Percentiles rank a stretch among this genome's conserved stretches.
phyloP scores from a whole-genome alignment of 768 basidiomycete genomes.

The Tricholomella constricta region DNA sequence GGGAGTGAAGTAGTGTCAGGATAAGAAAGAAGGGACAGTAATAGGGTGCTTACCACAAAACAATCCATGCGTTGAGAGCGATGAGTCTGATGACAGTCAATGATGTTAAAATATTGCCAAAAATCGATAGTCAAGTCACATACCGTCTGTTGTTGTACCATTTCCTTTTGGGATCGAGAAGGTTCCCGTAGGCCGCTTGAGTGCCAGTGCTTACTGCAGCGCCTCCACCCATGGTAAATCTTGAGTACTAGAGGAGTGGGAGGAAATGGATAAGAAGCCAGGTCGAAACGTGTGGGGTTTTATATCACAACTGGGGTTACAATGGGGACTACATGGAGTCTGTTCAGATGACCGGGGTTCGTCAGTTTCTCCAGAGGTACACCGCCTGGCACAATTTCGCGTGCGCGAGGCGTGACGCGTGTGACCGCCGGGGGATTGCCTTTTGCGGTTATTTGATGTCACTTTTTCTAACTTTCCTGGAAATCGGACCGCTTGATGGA shows the following conservation, averaged over 20 bases:
- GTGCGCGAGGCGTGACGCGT: not conserved
- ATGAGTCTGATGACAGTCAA: constrained; percentile 47
- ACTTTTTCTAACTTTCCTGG: constrained; percentile 1
- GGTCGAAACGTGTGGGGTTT: constrained; percentile 28
- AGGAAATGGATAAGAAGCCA: constrained; percentile 33
- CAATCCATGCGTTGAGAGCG: constrained; percentile 67
- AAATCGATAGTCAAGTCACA: not conserved
- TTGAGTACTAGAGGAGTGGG: constrained; percentile 23
- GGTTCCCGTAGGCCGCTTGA: constrained; percentile 46
- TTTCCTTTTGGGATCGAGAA: constrained; percentile 64
- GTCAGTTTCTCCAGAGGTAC: constrained; percentile 47
- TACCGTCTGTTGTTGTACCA: constrained; percentile 81
- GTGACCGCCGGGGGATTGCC: constrained; percentile 5
- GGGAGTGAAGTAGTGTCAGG: not conserved
- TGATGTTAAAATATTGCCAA: not conserved
- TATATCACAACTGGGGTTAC: constrained; percentile 26
- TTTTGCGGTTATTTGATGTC: constrained; percentile 7
- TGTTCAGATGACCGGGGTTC: constrained; percentile 34
- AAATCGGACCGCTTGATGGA: not conserved
- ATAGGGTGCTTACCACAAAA: constrained; percentile 51
- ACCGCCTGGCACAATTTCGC: constrained; percentile 20
- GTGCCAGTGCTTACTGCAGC: constrained; percentile 38
- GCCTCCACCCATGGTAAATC: constrained; percentile 56
- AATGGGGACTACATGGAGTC: constrained; percentile 21
- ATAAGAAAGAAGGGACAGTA: not conserved